phyloP scores from a whole-genome alignment of 108 stramenopile species.

The Cyclotella distinguenda region DNA sequence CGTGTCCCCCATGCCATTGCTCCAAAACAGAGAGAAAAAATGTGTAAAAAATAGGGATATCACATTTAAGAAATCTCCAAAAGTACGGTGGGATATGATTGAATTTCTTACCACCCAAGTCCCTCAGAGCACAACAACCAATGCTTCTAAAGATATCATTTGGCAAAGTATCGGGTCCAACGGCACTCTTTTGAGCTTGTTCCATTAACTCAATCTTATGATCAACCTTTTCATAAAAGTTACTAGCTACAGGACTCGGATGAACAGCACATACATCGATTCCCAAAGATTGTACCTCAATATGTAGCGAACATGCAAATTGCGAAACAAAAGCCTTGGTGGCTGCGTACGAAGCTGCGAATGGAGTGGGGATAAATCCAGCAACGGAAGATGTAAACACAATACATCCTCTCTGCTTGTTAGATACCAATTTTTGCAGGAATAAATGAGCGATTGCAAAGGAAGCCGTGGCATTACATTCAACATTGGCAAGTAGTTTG shows the following conservation, averaged over 20 bases:
- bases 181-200: conserved; percentile 87
- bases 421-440: conserved; percentile 63
- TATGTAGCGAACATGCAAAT: conserved; percentile 85
- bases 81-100: neutral
- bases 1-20: conserved; percentile 81
- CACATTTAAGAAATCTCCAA: no score
- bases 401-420: conserved; percentile 86
- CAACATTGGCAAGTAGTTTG: conserved; percentile 91
- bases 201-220: conserved; percentile 93
- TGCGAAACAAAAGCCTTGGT: conserved; percentile 98
- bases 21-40: no score
- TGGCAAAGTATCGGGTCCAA: conserved; percentile 85
- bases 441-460: conserved; percentile 96
- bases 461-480: conserved; percentile 97
- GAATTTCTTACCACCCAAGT: conserved; percentile 71
- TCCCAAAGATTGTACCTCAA: conserved; percentile 84
- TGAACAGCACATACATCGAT: conserved; percentile 98
- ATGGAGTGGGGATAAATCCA: conserved; percentile 98
- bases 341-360: conserved; percentile 97
- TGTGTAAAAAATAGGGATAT: no score
- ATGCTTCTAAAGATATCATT: conserved; percentile 90
- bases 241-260: conserved; percentile 94
- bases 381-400: conserved; percentile 97
- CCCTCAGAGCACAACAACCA: conserved; percentile 86
- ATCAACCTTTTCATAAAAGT: conserved; percentile 94